Evolutionary conservation across 148 eudicot species (phyloP).

Genomic region (Silene conica): DNA sequence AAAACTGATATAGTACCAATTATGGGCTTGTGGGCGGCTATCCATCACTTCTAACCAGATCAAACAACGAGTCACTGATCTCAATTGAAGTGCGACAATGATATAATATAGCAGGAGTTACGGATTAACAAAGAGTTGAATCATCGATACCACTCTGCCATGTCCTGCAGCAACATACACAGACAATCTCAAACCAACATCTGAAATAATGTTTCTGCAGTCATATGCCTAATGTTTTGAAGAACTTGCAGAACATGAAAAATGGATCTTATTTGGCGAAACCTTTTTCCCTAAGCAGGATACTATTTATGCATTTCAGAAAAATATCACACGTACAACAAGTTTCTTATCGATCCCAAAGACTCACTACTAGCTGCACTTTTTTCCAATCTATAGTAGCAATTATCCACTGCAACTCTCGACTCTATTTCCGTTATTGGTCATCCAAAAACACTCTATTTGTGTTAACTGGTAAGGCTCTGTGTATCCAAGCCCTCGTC

Average conservation of each 20-base stretch:
- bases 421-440: neutral
- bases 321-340: neutral
- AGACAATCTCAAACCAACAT: neutral
- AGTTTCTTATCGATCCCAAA: neutral
- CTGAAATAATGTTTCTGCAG: neutral
- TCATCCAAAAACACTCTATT: neutral
- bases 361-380: neutral
- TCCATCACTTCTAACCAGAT: neutral
- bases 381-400: neutral
- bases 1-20: neutral
- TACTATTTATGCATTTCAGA: neutral
- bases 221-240: too few relatives aligned
- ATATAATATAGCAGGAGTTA: neutral
- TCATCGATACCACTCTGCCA: slow-evolving; percentile 17
- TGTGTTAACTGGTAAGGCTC: neutral
- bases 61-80: neutral
- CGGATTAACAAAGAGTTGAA: neutral
- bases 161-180: slow-evolving; percentile 18
- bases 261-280: neutral
- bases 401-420: neutral
- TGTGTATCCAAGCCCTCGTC: neutral
- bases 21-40: neutral
- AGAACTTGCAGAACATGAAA: neutral
- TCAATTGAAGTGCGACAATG: neutral
- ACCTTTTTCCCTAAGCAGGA: neutral